Evolutionary conservation across 306 rosid species (phyloP).

Genomic region (Trifolium repens): DNA sequence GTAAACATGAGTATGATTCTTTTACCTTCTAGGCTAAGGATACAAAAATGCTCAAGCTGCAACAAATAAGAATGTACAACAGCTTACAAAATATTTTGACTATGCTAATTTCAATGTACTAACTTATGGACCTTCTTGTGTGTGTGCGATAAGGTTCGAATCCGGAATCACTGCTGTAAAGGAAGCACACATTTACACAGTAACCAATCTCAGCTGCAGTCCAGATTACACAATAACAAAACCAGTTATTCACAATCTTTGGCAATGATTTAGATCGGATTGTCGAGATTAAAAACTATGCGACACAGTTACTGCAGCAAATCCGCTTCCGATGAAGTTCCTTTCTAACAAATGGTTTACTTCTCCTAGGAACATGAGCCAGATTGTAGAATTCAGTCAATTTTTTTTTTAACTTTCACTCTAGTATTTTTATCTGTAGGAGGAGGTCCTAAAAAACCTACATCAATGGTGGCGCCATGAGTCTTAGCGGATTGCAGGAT

Average conservation of each 20-base stretch:
- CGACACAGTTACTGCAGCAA: background rate
- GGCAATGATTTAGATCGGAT: background rate
- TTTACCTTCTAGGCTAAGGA: constrained; percentile 31
- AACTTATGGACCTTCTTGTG: constrained; percentile 34
- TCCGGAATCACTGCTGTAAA: background rate
- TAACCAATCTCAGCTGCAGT: background rate
- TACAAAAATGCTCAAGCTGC: constrained; percentile 16
- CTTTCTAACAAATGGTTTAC: constrained; percentile 51
- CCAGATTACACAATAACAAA: background rate
- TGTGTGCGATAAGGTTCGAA: constrained; percentile 37
- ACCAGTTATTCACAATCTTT: background rate
- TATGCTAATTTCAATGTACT: constrained; percentile 35
- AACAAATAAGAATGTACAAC: constrained; percentile 48
- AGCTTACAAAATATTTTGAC: constrained; percentile 36
- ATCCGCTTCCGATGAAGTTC: constrained; percentile 20
- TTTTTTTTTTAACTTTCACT: constrained; percentile 44
- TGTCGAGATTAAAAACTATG: background rate
- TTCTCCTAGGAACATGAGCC: constrained; percentile 51
- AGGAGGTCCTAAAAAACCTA: constrained; percentile 67
- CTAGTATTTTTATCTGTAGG: constrained; percentile 59
- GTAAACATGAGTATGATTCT: constrained; percentile 35
- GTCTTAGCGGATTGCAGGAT: constrained; percentile 61
- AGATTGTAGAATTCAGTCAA: constrained; percentile 49
- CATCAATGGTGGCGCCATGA: constrained; percentile 60
- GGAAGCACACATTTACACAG: background rate